Conservation (phyloP, 2,329 filamentous ascomycete genomes). For the Lachnellula arida region DNA sequence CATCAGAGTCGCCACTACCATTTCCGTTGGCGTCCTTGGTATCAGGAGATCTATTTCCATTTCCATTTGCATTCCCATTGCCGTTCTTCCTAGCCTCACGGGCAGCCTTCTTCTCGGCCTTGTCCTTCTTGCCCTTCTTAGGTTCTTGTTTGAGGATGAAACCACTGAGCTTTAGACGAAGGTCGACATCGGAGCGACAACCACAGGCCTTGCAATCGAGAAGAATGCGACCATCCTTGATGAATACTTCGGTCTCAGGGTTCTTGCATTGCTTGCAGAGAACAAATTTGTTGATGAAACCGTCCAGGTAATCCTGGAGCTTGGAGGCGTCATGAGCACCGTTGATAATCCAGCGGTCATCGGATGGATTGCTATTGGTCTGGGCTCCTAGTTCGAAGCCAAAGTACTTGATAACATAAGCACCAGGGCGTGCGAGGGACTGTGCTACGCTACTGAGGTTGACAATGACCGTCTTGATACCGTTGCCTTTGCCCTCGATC, state of each 20-base stretch:
- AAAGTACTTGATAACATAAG: constrained; percentile 99
- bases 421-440: constrained; percentile 84
- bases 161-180: constrained; percentile 90
- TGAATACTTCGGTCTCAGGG: constrained; percentile 91
- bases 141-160: constrained; percentile 97
- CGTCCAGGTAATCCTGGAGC: constrained; percentile 96
- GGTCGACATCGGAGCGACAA: constrained; percentile 84
- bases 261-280: constrained; percentile 99
- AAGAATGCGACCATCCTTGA: constrained; percentile 88
- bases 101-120: constrained; percentile 84
- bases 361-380: constrained; percentile 94
- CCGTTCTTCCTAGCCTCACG: constrained; percentile 71
- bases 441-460: constrained; percentile 92
- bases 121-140: constrained; percentile 95
- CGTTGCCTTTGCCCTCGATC: constrained; percentile 99
- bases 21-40: constrained; percentile 46
- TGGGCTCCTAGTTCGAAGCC: constrained; percentile 98
- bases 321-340: constrained; percentile 92
- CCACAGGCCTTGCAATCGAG: constrained; percentile 99
- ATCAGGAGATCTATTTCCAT: constrained; percentile 40
- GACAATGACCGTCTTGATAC: constrained; percentile 98
- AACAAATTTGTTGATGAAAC: constrained; percentile 97
- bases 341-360: constrained; percentile 99
- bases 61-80: constrained; percentile 41
- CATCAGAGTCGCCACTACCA: constrained; percentile 57